Evolutionary conservation across 2,329 filamentous ascomycete species (phyloP), one percentile per base, ranked within the genome.

Genomic region (Orbilia blumenaviensis): DNA sequence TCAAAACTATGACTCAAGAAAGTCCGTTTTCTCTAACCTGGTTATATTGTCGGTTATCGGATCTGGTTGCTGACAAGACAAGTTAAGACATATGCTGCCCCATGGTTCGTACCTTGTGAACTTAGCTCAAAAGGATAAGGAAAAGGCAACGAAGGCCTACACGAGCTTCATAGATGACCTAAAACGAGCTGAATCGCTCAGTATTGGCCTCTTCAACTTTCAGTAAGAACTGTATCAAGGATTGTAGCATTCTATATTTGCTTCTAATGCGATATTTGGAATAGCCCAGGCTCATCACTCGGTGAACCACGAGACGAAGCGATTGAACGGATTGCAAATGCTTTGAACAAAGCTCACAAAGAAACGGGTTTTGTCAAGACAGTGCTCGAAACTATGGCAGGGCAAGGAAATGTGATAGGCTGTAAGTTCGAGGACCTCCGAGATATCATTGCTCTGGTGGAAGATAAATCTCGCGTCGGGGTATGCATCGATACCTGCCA

Each of bases 401-500:
- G 93, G 2, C 88, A 89, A 66, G 94, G 94, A 61, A 97, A 95
- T 80, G 89, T 99, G 61, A 78, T 80, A 48, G 95, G 95, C 29
- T 90, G 89, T 14, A 90, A 87, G 0, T 96, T 97, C 82, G 90
- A 94, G 81, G 94, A 99, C 80, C 87, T 99, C 52, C 87, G 90
- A 10, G 91, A 93, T 80, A 92, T 97, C 78, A 96, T 99, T 79
- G 87, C 87, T 12, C 86, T 89, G 7, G 88, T 98, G 23, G 87
- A 93, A 21, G 89, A 96, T 82, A 96, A 97, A 84, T 83, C 85
- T 46, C 89, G 95, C 32, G 90, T 99, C 1, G 95, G 94, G 50
- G 93, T 99, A 16, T 99, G 95, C 83, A 89, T 99, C 68, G 95
- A 99, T 82, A 99, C 95, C 0, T 99, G 95, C 84, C 95, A 99